Conservation (phyloP, 1,139 yeast species). For the Torulaspora globosa region DNA sequence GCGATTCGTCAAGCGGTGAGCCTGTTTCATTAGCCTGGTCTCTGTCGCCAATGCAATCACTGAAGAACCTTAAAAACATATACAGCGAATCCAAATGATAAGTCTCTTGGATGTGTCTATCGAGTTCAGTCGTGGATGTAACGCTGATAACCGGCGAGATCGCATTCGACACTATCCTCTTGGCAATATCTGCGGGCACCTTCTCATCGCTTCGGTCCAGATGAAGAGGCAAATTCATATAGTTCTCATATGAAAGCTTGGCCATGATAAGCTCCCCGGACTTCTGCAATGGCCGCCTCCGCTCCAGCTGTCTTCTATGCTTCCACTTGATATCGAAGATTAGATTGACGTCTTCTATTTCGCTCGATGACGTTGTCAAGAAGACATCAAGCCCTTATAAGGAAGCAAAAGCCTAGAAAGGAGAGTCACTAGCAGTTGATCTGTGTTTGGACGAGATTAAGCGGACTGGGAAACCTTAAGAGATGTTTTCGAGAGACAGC, state of each 20-base stretch:
- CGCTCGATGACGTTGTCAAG: conserved; percentile 1
- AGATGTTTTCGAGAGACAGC: not conserved
- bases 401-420: not conserved
- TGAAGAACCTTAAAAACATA: conserved; percentile 33
- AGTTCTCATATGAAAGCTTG: conserved; percentile 33
- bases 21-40: conserved; percentile 33
- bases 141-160: conserved; percentile 37
- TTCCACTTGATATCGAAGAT: not conserved
- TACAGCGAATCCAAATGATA: conserved; percentile 32
- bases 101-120: conserved; percentile 29
- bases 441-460: not conserved
- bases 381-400: not conserved
- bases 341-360: not conserved
- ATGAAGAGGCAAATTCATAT: conserved; percentile 33
- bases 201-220: conserved; percentile 27
- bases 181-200: conserved; percentile 35
- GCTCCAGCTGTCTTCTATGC: not conserved
- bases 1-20: not conserved
- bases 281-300: not conserved
- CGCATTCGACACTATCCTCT: conserved; percentile 33
- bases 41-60: conserved; percentile 37
- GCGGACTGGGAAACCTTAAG: not conserved
- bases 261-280: conserved; percentile 4
- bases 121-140: conserved; percentile 30
- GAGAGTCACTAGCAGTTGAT: not conserved